Conservation (phyloP, 805 yeast species). For the Yarrowia deformans region DNA sequence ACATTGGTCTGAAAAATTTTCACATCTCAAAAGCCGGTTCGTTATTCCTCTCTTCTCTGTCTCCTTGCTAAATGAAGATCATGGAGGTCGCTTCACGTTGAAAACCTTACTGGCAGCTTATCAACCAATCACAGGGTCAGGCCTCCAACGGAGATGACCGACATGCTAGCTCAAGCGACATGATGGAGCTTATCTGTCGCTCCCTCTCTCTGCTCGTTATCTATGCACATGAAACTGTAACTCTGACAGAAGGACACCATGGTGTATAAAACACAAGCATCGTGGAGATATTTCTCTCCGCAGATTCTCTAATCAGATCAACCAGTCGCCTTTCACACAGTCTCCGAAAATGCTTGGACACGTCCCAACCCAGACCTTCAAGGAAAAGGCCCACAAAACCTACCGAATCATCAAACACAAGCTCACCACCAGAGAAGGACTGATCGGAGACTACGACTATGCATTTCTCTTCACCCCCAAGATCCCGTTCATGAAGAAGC, state of each 20-base stretch:
- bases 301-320: constrained; percentile 16
- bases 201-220: constrained; percentile 2
- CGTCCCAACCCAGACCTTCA: constrained; percentile 3
- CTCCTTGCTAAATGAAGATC: not conserved
- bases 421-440: constrained; percentile 77
- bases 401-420: constrained; percentile 39
- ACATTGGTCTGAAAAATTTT: not conserved
- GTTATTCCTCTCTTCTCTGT: not conserved
- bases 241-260: not conserved
- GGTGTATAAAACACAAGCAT: constrained; percentile 1
- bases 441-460: constrained; percentile 89
- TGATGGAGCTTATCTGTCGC: constrained; percentile 17
- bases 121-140: not conserved
- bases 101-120: not conserved
- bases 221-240: constrained; percentile 19
- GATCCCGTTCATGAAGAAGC: constrained; percentile 66
- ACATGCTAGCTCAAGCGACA: not conserved
- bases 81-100: not conserved
- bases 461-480: constrained; percentile 79
- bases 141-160: constrained; percentile 9
- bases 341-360: constrained; percentile 14
- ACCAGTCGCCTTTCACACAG: not conserved
- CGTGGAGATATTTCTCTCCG: constrained; percentile 1
- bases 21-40: not conserved
- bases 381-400: constrained; percentile 6